phyloP scores from a whole-genome alignment of 1,284 basidiomycete genomes.

The Puccinia horiana region DNA sequence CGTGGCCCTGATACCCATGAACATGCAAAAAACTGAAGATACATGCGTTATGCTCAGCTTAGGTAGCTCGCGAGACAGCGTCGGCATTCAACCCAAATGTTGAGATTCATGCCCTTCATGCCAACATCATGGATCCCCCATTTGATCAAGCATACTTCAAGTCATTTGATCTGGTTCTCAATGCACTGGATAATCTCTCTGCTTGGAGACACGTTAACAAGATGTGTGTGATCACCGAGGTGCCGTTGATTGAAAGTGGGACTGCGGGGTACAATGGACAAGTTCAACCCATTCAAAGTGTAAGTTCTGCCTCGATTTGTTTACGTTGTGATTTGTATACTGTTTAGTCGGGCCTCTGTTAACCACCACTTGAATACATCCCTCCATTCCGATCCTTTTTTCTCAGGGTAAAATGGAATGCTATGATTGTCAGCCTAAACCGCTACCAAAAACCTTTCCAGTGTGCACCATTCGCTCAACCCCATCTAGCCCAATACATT shows the following conservation, averaged over 20 bases:
- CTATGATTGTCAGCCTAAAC: constrained; percentile 87
- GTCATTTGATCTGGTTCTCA: constrained; percentile 87
- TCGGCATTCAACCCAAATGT: constrained; percentile 88
- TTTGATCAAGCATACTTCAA: constrained; percentile 85
- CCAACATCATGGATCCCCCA: constrained; percentile 89
- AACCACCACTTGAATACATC: background rate
- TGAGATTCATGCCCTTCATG: constrained; percentile 82
- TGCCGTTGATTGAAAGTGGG: constrained; percentile 92
- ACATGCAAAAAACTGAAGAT: background rate
- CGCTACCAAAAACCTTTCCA: constrained; percentile 88
- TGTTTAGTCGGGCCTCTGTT: background rate
- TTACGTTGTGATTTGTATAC: background rate
- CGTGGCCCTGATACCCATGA: background rate
- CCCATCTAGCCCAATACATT: constrained; percentile 95
- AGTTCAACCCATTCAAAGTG: constrained; percentile 64
- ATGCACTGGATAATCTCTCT: constrained; percentile 93
- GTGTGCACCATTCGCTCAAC: constrained; percentile 98
- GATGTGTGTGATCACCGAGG: constrained; percentile 87
- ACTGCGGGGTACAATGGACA: constrained; percentile 91
- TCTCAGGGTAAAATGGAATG: constrained; percentile 80
- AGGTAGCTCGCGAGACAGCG: constrained; percentile 87
- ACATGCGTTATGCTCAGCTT: constrained; percentile 3
- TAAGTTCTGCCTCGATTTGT: constrained; percentile 64
- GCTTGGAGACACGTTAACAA: constrained; percentile 91
- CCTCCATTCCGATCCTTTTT: background rate